Evolutionary conservation across 257 asterid genomes (phyloP), one percentile per base, ranked within the genome.

Genomic region (Solanum etuberosum): DNA sequence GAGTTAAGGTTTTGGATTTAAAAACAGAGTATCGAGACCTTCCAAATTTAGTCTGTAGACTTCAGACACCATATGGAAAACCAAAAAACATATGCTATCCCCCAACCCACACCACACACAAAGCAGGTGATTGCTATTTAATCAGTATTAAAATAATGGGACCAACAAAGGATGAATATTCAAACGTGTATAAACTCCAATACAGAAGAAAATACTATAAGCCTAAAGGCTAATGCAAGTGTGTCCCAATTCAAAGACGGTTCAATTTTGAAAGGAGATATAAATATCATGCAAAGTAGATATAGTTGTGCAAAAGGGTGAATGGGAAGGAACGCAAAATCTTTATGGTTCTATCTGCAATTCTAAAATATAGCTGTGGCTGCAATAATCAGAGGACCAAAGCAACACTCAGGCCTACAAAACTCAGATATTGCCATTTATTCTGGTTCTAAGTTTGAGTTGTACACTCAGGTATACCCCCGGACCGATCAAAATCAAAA

Each of bases 391-490:
- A 83, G 54, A 57, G 27, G 38, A 43, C 68, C 34, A 67, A 71
- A 86, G 88, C 84, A 84, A 85, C 31, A 73, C 70, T 23, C 86
- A 59, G 84, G 15, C 87, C 91, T 83, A 87, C 93, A 93, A 93
- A 92, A 91, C 89, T 91, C 87, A 61, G 71, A 74, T 71, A 46
- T 88, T 70, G 77, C 87, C 89, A 88, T 89, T 93, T 92, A 90
- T 92, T 93, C 73, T 61, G 63, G 85, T 89, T 92, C 34, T 70
- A 88, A 87, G 86, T 35, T 61, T 59, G 65, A 32, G 73, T 78
- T 78, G 71, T 6, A 54, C 73, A 27, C 91, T 86, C 80, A 11
- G 85, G 89, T 76, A 77, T 70, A 85, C 65, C 35, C 35, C 10
- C 71, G 83, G 87, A 38, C 63, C 51, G 42, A 77, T 14, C 71